These are phyloP conservation scores for Collariella sp. DNA, from an alignment of 495 filamentous ascomycete species.

Conservation along the genomic window DNA sequence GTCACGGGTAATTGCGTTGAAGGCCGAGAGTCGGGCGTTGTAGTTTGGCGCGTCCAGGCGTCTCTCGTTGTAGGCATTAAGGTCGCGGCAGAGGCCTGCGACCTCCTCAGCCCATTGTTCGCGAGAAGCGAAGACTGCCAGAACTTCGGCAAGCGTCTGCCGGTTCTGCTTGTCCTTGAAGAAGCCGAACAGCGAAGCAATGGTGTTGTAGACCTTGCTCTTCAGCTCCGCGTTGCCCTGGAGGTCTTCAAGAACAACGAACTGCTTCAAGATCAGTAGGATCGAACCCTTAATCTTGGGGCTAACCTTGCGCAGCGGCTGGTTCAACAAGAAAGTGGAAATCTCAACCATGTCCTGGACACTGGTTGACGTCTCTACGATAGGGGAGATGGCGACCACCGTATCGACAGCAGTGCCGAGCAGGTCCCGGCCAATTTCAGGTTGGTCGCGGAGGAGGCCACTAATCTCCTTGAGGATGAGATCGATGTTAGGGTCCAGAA, in stretches of 20 bases:
- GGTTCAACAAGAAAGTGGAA: slow-evolving; percentile 69
- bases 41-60: slow-evolving; percentile 81
- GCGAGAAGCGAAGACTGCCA: slow-evolving; percentile 56
- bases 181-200: slow-evolving; percentile 72
- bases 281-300: slow-evolving; percentile 76
- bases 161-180: slow-evolving; percentile 74
- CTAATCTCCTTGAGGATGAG: slow-evolving; percentile 57
- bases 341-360: slow-evolving; percentile 67
- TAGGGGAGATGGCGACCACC: slow-evolving; percentile 63
- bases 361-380: slow-evolving; percentile 60
- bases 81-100: slow-evolving; percentile 61
- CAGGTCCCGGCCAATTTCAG: slow-evolving; percentile 55
- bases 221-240: slow-evolving; percentile 50
- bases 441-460: slow-evolving; percentile 49
- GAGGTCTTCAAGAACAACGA: slow-evolving; percentile 66
- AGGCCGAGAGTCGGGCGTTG: slow-evolving; percentile 68
- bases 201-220: slow-evolving; percentile 49
- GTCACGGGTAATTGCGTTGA: slow-evolving; percentile 58
- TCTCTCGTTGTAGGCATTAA: slow-evolving; percentile 65
- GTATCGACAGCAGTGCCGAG: slow-evolving; percentile 70
- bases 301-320: slow-evolving; percentile 70
- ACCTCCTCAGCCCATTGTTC: slow-evolving; percentile 53
- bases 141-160: slow-evolving; percentile 58
- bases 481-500: slow-evolving; percentile 65
- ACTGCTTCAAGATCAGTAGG: slow-evolving; percentile 57